Conservation (phyloP, 805 yeast species). For the Yarrowia sp. region DNA sequence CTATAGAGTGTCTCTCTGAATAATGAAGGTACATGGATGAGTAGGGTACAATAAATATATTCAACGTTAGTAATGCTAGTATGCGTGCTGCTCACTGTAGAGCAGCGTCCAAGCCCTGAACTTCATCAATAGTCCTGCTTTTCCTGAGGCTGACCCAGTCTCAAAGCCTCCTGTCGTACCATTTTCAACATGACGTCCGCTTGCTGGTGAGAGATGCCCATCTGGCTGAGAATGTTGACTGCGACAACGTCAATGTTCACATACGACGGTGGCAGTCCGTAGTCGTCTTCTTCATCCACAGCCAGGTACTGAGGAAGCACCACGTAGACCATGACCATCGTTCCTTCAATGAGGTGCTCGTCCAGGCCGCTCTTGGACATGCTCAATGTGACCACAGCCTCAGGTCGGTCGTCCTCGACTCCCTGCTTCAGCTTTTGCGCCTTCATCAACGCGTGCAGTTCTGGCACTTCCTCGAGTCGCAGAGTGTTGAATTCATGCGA, state of each 20-base stretch:
- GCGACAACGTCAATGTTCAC: background rate
- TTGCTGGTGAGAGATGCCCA: background rate
- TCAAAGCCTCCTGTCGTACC: slow-evolving; percentile 1
- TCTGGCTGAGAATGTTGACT: background rate
- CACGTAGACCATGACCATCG: background rate
- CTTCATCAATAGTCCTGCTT: too few relatives aligned
- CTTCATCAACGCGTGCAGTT: slow-evolving; percentile 12
- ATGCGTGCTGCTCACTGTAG: too few relatives aligned
- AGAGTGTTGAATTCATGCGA: slow-evolving; percentile 7
- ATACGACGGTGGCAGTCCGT: background rate
- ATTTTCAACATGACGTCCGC: background rate
- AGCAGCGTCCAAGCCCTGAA: too few relatives aligned
- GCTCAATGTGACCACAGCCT: background rate
- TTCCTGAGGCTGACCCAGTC: background rate
- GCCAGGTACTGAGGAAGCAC: background rate
- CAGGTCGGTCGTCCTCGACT: background rate
- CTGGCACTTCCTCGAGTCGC: background rate
- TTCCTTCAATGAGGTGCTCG: background rate
- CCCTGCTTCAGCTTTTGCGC: background rate
- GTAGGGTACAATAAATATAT: too few relatives aligned
- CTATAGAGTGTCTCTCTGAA: too few relatives aligned
- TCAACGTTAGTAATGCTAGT: too few relatives aligned
- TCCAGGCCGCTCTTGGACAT: background rate
- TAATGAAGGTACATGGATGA: too few relatives aligned
- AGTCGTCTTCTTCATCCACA: background rate